Evolutionary conservation across 345 rosid species (phyloP).

Genomic region (Euphorbia pulcherrima): DNA sequence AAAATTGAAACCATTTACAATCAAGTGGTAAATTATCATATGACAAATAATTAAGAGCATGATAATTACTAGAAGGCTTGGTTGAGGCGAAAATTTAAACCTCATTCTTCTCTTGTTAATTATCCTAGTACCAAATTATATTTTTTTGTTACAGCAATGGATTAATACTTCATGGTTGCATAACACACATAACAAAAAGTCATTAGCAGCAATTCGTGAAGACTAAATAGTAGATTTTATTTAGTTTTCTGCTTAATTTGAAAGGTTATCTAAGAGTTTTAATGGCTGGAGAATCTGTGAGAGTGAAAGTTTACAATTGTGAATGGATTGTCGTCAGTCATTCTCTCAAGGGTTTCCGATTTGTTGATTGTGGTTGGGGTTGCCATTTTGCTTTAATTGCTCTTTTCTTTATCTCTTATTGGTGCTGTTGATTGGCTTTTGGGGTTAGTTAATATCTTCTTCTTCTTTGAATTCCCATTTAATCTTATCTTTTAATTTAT

Average conservation of each 20-base stretch:
- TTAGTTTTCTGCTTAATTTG: background rate
- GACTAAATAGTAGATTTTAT: background rate
- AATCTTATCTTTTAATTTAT: too few relatives aligned
- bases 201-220: background rate
- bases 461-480: too few relatives aligned
- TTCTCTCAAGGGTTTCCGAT: too few relatives aligned
- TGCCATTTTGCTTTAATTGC: too few relatives aligned
- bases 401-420: too few relatives aligned
- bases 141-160: too few relatives aligned
- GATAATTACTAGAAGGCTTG: background rate
- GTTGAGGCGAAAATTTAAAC: slow-evolving; percentile 1
- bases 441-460: too few relatives aligned
- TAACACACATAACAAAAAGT: background rate
- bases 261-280: background rate
- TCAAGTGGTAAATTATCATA: background rate
- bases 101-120: background rate
- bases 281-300: background rate
- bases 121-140: background rate
- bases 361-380: too few relatives aligned
- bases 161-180: background rate
- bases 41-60: background rate
- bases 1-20: background rate
- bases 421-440: too few relatives aligned
- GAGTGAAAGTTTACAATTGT: background rate
- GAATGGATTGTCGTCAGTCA: too few relatives aligned